Base-by-base conservation (phyloP, 1,284 basidiomycete genomes). In the Cutaneotrichosporon sp. region DNA sequence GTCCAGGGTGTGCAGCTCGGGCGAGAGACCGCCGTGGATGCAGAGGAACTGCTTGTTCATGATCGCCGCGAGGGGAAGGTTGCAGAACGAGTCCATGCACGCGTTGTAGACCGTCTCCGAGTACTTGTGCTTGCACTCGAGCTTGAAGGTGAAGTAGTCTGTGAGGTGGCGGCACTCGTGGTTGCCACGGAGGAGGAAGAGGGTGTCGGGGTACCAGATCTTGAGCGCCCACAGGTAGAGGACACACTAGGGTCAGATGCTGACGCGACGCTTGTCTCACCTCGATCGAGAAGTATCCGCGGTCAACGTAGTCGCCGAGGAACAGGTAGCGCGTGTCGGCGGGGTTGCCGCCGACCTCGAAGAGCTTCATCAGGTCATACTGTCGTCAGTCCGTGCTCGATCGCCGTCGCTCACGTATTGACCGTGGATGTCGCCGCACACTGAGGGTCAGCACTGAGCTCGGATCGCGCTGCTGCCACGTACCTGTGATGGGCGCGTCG, bases 1-100 rank as follows among this genome's bases (percentile, higher is more conserved):
- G 68, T 97, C 93, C 50, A 97, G 84, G 1, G 92, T 95, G 72
- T 91, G 87, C 42, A 97, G 81, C 74, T 97, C 93, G 0, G 93
- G 93, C 0, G 90, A 92, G 29, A 97, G 84, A 45, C 93, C 94
- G 58, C 93, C 93, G 71, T 97, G 93, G 63, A 97, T 94, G 79
- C 94, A 97, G 65, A 97, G 82, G 81, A 97, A 97, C 79, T 97
- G 93, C 81, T 95, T 95, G 84, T 97, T 97, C 91, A 97, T 95
- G 75, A 97, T 82, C 18, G 93, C 94, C 0, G 93, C 93, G 1
- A 97, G 85, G 1, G 94, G 94, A 2, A 97, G 83, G 4, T 90
- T 86, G 79, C 93, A 95, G 83, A 97, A 97, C 0, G 91, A 91
- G 56, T 94, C 90, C 89, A 92, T 93, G 83, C 89, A 91, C 27